phyloP scores from a whole-genome alignment of 148 eudicot genomes.

The Rhododendron griersonianum region DNA sequence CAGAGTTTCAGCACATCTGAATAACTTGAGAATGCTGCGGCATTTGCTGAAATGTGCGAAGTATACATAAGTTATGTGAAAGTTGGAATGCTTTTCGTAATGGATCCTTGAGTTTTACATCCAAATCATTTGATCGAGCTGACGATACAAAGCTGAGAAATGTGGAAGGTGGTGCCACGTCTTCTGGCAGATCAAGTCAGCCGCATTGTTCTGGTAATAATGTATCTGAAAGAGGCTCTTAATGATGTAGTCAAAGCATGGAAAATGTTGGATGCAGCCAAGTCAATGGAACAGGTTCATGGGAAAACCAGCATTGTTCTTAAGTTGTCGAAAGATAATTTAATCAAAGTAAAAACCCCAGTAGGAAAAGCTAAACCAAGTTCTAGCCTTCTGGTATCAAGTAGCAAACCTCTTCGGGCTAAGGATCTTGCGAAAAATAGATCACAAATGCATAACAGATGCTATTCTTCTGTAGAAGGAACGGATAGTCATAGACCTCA shows the following conservation, averaged over 20 bases:
- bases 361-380: slow-evolving; percentile 18
- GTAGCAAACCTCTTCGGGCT: slow-evolving; percentile 11
- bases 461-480: slow-evolving; percentile 6
- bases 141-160: slow-evolving; percentile 14
- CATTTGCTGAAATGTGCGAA: slow-evolving; percentile 49
- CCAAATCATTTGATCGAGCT: slow-evolving; percentile 15
- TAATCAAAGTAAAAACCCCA: slow-evolving; percentile 17
- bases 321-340: slow-evolving; percentile 21
- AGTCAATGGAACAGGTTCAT: slow-evolving; percentile 31
- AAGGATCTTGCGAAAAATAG: slow-evolving; percentile 15
- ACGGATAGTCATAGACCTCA: slow-evolving; percentile 11
- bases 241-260: slow-evolving; percentile 71
- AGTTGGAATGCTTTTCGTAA: slow-evolving; percentile 62
- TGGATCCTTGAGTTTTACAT: slow-evolving; percentile 60
- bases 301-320: slow-evolving; percentile 13
- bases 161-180: neutral
- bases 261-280: slow-evolving; percentile 74
- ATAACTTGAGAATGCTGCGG: too few species aligned
- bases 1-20: too few species aligned
- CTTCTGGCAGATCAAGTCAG: slow-evolving; percentile 14
- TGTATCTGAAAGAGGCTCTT: slow-evolving; percentile 12
- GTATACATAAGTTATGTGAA: slow-evolving; percentile 59
- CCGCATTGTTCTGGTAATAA: slow-evolving; percentile 13
- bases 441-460: slow-evolving; percentile 3
- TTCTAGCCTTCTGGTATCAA: slow-evolving; percentile 13